Base-by-base conservation (phyloP, 78 protist genomes). In the Neovahlkampfia damariscottae region DNA sequence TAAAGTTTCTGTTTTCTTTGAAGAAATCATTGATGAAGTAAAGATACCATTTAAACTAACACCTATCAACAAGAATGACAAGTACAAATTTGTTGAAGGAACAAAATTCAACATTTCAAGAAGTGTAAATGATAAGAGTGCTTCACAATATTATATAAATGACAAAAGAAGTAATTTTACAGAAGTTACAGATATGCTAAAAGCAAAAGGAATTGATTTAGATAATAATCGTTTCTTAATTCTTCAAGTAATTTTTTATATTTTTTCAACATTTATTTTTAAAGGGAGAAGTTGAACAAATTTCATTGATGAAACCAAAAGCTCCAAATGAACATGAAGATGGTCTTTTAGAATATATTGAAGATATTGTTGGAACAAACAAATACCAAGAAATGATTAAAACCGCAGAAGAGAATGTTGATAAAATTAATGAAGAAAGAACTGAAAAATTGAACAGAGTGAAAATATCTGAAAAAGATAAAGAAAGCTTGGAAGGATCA, bases 261-360 rank as follows among this genome's bases (percentile, higher is more conserved):
- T 50, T 19, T 50, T 50, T 50, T 19, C 19, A 50, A 50, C 62
- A 50, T 50, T 50, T 50, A 50, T n/a, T n/a, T n/a, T n/a, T n/a
- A n/a, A n/a, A n/a, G n/a, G 98, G 99, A 27, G 98, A 98, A 80
- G 99, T 98, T 9, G 99, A 98, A 83, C 88, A 77, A 79, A 98
- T 98, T 8, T 82, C 99, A 9, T 59, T 93, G 89, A 98, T 98
- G 99, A 91, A 93, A 84, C 99, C 99, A 31, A 97, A 95, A 81
- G 96, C 92, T 2, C 80, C 7, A 41, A 58, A 7, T 1, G 77
- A 76, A 34, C 30, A 82, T 72, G 96, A 95, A n/a, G 95, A 82
- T 10, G 99, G 99, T 28, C 84, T 98, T 41, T 88, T 98, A 39
- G 99, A 97, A 77, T 98, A 96, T 87, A 78, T 98, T 10, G 99